Evolutionary conservation across 2,329 filamentous ascomycete species (phyloP), one percentile per base, ranked within the genome.

Genomic region (Aureobasidium sp.): DNA sequence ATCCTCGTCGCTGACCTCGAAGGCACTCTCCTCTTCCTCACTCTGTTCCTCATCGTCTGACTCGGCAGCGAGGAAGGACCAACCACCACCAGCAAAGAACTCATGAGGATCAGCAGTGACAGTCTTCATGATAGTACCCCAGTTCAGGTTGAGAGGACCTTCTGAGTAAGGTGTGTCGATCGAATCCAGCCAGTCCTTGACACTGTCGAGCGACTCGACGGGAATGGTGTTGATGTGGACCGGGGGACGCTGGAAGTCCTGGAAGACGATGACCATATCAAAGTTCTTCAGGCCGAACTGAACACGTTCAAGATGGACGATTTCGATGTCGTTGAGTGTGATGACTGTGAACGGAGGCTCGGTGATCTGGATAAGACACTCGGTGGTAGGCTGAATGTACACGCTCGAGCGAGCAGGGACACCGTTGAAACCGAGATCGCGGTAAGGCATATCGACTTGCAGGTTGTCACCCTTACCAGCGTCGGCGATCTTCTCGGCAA

Each of bases 121-220:
- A 0, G 94, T 99, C 82, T 99, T 99, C 91, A 99, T 99, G 72
- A 99, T 99, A 17, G 92, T 96, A 12, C 90, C 89, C 94, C 94
- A 99, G 81, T 97, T 97, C 62, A 99, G 82, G 78, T 99, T 99
- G 68, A 99, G 85, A 1, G 93, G 94, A 62, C 94, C 94, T 76
- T 99, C 95, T 13, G 86, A 89, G 79, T 87, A 97, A 20, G 94
- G 87, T 71, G 99, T 96, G 71, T 99, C 93, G 52, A 94, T 92
- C 1, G 88, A 92, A 75, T 99, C 93, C 10, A 99, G 84, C 87
- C 94, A 99, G 72, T 99, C 95, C 76, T 97, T 97, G 67, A 99
- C 93, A 60, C 90, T 87, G 68, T 99, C 94, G 3, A 99, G 82
- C 2, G 88, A 90, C 72, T 99, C 94, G 27, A 99, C 91, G 0